phyloP scores from a whole-genome alignment of 2,329 filamentous ascomycete species.

The Tolypocladium tundrense region DNA sequence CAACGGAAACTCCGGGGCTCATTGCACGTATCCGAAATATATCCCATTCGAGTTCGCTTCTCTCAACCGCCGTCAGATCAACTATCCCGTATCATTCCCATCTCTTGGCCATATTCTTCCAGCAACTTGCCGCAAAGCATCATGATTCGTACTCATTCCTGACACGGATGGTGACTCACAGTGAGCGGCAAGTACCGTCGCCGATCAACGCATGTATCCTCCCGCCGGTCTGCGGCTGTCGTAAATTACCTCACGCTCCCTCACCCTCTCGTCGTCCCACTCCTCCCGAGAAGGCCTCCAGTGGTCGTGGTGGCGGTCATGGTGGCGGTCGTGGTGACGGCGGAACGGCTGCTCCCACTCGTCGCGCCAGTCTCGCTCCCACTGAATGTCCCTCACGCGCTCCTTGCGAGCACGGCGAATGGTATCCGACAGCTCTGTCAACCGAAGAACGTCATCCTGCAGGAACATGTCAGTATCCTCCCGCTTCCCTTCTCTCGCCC shows the following conservation, averaged over 20 bases:
- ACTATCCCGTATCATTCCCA: neutral
- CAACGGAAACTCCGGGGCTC: neutral
- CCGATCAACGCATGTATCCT: slow-evolving; percentile 2
- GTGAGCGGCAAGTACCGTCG: neutral
- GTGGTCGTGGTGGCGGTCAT: slow-evolving; percentile 15
- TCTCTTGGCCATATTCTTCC: neutral
- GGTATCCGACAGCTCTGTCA: slow-evolving; percentile 73
- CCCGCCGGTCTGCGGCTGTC: slow-evolving; percentile 32
- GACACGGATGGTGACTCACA: neutral
- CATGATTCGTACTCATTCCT: neutral
- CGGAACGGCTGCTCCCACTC: slow-evolving; percentile 35
- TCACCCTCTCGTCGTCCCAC: slow-evolving; percentile 53
- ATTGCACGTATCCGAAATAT: neutral
- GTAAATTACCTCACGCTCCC: slow-evolving; percentile 59
- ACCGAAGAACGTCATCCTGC: slow-evolving; percentile 76
- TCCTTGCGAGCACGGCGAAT: slow-evolving; percentile 57
- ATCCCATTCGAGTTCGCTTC: neutral
- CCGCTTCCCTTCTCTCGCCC: neutral
- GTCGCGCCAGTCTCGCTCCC: slow-evolving; percentile 47
- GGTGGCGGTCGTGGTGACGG: slow-evolving; percentile 20
- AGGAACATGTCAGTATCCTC: slow-evolving; percentile 19
- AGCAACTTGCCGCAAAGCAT: neutral
- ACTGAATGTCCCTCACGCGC: slow-evolving; percentile 42
- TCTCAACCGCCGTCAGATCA: neutral
- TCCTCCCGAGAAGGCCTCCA: slow-evolving; percentile 14